phyloP scores from a whole-genome alignment of 306 rosid species.

The Medicago arabica region DNA sequence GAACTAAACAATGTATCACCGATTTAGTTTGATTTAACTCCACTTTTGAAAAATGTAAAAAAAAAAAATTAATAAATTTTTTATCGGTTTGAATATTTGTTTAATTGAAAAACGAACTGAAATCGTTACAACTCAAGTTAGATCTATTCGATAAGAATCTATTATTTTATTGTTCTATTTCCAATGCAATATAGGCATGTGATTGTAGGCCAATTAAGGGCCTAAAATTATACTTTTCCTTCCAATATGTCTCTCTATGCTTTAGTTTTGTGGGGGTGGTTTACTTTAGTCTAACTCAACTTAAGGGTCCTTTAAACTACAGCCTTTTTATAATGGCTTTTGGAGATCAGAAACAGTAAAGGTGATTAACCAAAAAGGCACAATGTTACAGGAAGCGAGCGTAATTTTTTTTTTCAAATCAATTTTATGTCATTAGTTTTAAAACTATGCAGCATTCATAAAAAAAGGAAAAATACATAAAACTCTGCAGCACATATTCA shows the following conservation, averaged over 20 bases:
- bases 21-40: too few relatives aligned
- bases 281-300: constrained; percentile 50
- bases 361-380: constrained; percentile 47
- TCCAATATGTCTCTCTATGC: constrained; percentile 40
- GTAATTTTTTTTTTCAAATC: background rate
- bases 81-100: too few relatives aligned
- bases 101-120: too few relatives aligned
- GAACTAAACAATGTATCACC: too few relatives aligned
- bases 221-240: constrained; percentile 23
- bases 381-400: background rate
- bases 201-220: constrained; percentile 49
- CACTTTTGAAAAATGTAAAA: too few relatives aligned
- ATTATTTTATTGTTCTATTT: constrained; percentile 66
- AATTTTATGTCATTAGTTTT: background rate
- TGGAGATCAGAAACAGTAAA: constrained; percentile 52
- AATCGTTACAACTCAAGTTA: too few relatives aligned
- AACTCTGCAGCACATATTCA: too few relatives aligned
- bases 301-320: constrained; percentile 56
- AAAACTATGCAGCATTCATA: too few relatives aligned
- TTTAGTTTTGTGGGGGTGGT: constrained; percentile 62
- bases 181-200: constrained; percentile 72
- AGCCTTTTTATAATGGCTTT: constrained; percentile 56
- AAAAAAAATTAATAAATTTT: too few relatives aligned
- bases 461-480: too few relatives aligned
- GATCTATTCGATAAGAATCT: constrained; percentile 37